Base-by-base conservation (phyloP, 805 yeast genomes). In the Yarrowia porcina region DNA sequence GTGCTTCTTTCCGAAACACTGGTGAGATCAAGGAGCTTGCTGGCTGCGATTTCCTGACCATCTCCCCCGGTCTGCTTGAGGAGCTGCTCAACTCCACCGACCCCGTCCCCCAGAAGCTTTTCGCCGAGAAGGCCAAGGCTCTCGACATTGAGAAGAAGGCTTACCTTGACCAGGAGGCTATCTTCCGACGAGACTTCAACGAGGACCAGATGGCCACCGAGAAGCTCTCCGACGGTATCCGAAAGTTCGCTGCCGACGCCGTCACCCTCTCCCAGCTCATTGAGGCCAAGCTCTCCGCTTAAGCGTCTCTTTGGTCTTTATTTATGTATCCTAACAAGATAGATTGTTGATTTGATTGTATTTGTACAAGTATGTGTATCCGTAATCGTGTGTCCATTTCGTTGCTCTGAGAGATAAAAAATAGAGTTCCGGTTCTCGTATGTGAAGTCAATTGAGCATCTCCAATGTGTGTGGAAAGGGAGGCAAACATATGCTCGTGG, bases 201-300 rank as follows among this genome's bases (percentile, higher is more conserved):
- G 96, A 94, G 77, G 98, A 94, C 76, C 94, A 94, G 68, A 93
- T 94, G 98, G 96, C 97, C 71, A 90, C 97, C 69, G 97, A 90
- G 82, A 94, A 94, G 83, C 85, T 94, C 75, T 79, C 97, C 71
- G 97, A 94, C 76, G 99, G 99, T 84, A 94, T 94, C 81, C 89
- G 98, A 83, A 85, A 86, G 77, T 94, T 94, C 79, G 89, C 97
- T 71, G 93, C 88, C 76, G 99, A 94, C 77, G 87, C 96, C 72
- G 85, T 80, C 71, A 87, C 97, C 63, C 83, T 94, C 75, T 78
- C 85, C 76, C 60, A 69, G 66, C 61, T 63, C 33, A 60, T 70
- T 27, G 70, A 68, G 61, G 56, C 25, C 41, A 59, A 59, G 63
- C 54, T 59, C 30, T 41, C 47, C 25, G 63, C 63, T 32, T 59